Evolutionary conservation across 495 filamentous ascomycete genomes (phyloP).

Genomic region (Clavariopsis aquatica): DNA sequence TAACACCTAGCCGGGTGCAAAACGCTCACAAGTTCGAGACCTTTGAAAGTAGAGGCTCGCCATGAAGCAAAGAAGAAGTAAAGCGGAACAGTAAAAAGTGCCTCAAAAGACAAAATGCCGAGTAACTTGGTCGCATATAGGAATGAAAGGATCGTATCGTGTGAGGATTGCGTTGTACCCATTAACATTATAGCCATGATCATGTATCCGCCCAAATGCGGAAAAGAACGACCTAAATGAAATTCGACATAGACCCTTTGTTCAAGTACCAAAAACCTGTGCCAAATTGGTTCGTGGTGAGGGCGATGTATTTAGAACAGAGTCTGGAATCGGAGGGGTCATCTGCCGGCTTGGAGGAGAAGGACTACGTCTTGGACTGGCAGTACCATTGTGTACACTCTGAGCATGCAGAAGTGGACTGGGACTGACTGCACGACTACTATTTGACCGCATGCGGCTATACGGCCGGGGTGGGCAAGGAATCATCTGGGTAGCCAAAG

Average conservation of each 20-base stretch:
- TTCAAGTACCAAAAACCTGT: too few relatives aligned
- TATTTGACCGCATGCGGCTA: conserved; percentile 64
- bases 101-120: neutral
- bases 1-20: neutral
- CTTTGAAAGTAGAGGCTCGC: neutral
- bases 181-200: conserved; percentile 11
- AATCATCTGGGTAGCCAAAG: conserved; percentile 67
- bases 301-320: conserved; percentile 54
- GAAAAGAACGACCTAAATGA: neutral
- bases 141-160: neutral
- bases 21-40: conserved; percentile 12
- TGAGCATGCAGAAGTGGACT: conserved; percentile 55
- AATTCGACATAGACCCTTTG: too few relatives aligned
- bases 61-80: conserved; percentile 1
- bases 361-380: conserved; percentile 38
- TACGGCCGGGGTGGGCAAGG: conserved; percentile 55
- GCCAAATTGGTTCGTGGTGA: conserved; percentile 50
- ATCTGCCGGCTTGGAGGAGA: conserved; percentile 43
- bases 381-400: conserved; percentile 51
- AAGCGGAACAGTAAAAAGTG: conserved; percentile 1
- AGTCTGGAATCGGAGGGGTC: conserved; percentile 62
- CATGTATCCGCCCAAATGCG: neutral
- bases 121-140: neutral
- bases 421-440: conserved; percentile 58
- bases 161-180: conserved; percentile 5